These are phyloP conservation scores for Solanum tarapatanum DNA, from an alignment of 257 asterid species.

Conservation along the genomic window DNA sequence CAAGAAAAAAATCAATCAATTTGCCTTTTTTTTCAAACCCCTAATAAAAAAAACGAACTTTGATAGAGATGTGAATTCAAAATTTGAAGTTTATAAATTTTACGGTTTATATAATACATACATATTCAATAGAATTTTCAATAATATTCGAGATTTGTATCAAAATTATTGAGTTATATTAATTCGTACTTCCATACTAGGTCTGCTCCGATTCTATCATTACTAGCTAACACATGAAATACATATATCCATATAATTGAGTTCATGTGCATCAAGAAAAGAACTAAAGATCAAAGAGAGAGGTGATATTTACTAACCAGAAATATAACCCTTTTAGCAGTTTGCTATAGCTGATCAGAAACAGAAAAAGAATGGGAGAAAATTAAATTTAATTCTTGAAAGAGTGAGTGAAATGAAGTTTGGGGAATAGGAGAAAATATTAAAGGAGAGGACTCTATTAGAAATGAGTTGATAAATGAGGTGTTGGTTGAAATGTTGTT, in stretches of 20 bases:
- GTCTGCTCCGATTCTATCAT: neutral
- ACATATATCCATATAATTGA: neutral
- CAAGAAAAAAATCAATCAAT: neutral
- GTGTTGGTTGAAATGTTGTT: conserved; percentile 7
- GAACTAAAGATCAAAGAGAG: neutral
- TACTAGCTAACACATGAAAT: neutral
- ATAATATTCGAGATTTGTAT: neutral
- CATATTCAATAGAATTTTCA: neutral
- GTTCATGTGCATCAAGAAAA: neutral
- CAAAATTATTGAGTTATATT: neutral
- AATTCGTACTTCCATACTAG: neutral
- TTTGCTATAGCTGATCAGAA: neutral
- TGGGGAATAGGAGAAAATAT: neutral
- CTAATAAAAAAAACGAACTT: neutral
- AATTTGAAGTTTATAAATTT: neutral
- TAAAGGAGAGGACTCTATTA: neutral
- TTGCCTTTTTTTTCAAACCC: neutral
- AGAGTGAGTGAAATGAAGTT: neutral
- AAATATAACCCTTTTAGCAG: neutral
- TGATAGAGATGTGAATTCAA: fast-evolving
- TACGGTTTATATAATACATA: neutral
- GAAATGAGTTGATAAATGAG: neutral
- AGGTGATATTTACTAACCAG: neutral
- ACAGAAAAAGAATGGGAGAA: neutral
- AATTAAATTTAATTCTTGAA: neutral